Percentiles rank a stretch among this genome's conserved stretches.
Evolutionary conservation across 495 filamentous ascomycete genomes (phyloP).

Genomic region (Podospora pseudopauciseta): DNA sequence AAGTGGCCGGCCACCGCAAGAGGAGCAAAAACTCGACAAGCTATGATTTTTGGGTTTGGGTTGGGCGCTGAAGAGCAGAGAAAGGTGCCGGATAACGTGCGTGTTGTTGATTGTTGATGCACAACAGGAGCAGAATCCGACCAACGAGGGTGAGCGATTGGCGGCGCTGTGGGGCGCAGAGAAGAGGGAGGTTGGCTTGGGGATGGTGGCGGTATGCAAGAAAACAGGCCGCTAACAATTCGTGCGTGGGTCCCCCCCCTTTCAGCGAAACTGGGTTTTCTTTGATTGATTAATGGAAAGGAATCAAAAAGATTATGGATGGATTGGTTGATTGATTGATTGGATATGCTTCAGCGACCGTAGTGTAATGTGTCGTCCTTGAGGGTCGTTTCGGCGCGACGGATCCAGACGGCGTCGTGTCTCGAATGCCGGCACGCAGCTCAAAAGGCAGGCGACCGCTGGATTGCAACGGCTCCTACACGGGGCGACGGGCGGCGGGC

Average conservation of each 20-base stretch:
- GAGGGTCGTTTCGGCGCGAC: not conserved
- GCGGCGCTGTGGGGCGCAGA: conserved; percentile 32
- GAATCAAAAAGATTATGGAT: no score
- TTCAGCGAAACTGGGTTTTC: conserved; percentile 12
- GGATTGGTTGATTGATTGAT: no score
- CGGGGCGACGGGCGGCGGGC: conserved; percentile 2
- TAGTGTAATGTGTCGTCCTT: not conserved
- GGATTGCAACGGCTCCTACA: conserved; percentile 16
- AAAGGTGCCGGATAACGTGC: not conserved
- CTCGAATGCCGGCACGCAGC: conserved; percentile 15
- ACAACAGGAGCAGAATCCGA: conserved; percentile 19
- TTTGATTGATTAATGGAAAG: not conserved
- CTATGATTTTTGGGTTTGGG: conserved; percentile 1
- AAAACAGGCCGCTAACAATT: conserved; percentile 7
- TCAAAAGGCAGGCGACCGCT: conserved; percentile 5
- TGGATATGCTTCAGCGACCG: no score
- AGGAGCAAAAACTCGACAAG: conserved; percentile 1
- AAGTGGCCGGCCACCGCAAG: conserved; percentile 30
- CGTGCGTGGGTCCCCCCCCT: not conserved
- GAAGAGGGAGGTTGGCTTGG: conserved; percentile 31
- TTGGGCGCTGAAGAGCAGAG: conserved; percentile 26
- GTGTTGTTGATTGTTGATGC: conserved; percentile 27
- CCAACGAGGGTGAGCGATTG: conserved; percentile 29
- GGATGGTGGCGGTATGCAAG: conserved; percentile 14
- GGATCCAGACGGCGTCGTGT: conserved; percentile 13